These are phyloP conservation scores for Sporisorium scitamineum DNA, from an alignment of 1,284 basidiomycete species.

Conservation along the genomic window DNA sequence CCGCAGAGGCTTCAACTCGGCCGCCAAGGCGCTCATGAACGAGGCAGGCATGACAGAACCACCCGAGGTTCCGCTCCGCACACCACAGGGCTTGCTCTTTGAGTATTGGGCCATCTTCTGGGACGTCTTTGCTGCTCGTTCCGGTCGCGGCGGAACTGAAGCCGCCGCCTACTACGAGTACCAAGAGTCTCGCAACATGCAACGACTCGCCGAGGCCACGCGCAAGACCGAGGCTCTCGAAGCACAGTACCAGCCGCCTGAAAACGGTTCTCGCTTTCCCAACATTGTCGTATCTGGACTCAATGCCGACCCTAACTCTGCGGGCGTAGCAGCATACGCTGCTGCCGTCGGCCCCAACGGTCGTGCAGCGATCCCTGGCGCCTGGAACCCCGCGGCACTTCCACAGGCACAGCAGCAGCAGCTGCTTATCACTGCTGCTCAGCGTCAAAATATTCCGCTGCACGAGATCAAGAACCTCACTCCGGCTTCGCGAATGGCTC, in stretches of 20 bases:
- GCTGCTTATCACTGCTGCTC: slow-evolving; percentile 60
- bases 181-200: slow-evolving; percentile 58
- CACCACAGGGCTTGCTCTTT: slow-evolving; percentile 64
- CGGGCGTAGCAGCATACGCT: slow-evolving; percentile 6
- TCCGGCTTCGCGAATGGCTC: slow-evolving; percentile 54
- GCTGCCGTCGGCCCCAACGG: slow-evolving; percentile 23
- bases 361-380: slow-evolving; percentile 24
- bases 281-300: slow-evolving; percentile 45
- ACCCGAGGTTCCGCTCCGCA: slow-evolving; percentile 64
- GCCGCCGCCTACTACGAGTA: slow-evolving; percentile 61
- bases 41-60: slow-evolving; percentile 63
- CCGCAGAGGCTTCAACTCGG: slow-evolving; percentile 57
- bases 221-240: slow-evolving; percentile 51
- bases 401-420: slow-evolving; percentile 64
- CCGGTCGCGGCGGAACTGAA: slow-evolving; percentile 56
- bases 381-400: slow-evolving; percentile 52
- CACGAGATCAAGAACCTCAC: slow-evolving; percentile 66
- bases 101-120: slow-evolving; percentile 69
- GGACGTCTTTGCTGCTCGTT: slow-evolving; percentile 66
- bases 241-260: slow-evolving; percentile 42
- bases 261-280: slow-evolving; percentile 47
- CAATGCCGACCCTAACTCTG: slow-evolving; percentile 20
- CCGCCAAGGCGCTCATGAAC: slow-evolving; percentile 61
- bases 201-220: slow-evolving; percentile 46
- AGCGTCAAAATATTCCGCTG: slow-evolving; percentile 59